These are phyloP conservation scores for Penicillium palitans DNA, from an alignment of 2,329 filamentous ascomycete genomes.

Conservation along the genomic window DNA sequence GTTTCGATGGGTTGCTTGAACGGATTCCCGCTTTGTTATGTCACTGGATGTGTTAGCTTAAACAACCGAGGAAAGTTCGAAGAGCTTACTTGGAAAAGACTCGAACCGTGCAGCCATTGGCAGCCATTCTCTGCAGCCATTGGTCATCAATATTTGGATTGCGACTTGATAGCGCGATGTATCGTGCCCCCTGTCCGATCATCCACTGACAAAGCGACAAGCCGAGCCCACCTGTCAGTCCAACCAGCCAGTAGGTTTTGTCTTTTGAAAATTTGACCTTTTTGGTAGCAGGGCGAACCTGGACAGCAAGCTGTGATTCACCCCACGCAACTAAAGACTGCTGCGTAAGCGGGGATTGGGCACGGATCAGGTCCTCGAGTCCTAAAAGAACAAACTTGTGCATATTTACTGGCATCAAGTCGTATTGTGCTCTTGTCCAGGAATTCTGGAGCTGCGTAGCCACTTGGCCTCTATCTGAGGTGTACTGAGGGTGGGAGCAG, in stretches of 20 bases:
- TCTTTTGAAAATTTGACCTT: slow-evolving; percentile 24
- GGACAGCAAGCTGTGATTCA: slow-evolving; percentile 10
- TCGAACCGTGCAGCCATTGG: slow-evolving; percentile 20
- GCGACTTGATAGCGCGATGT: slow-evolving; percentile 32
- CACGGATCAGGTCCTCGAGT: slow-evolving; percentile 14
- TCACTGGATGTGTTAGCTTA: slow-evolving; percentile 14
- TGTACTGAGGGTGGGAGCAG: neutral
- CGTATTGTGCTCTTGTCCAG: slow-evolving; percentile 8
- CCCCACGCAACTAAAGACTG: slow-evolving; percentile 20
- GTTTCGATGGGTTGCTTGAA: slow-evolving; percentile 23
- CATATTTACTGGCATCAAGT: slow-evolving; percentile 11
- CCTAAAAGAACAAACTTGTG: slow-evolving; percentile 8
- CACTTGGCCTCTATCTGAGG: neutral
- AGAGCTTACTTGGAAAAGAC: slow-evolving; percentile 21
- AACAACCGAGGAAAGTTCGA: too few relatives aligned
- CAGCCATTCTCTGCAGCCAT: slow-evolving; percentile 25
- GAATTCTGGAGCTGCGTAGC: slow-evolving; percentile 8
- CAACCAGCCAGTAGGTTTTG: slow-evolving; percentile 37
- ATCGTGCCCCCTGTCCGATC: slow-evolving; percentile 27
- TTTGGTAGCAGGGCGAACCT: slow-evolving; percentile 21
- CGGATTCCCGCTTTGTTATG: slow-evolving; percentile 24
- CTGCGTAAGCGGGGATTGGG: neutral
- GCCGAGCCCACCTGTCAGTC: slow-evolving; percentile 32
- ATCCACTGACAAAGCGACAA: slow-evolving; percentile 34
- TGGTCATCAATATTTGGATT: slow-evolving; percentile 28